Evolutionary conservation across 23 red algal genomes (phyloP), one percentile per base, ranked within the genome.

Genomic region (Gracilaria gracilis): DNA sequence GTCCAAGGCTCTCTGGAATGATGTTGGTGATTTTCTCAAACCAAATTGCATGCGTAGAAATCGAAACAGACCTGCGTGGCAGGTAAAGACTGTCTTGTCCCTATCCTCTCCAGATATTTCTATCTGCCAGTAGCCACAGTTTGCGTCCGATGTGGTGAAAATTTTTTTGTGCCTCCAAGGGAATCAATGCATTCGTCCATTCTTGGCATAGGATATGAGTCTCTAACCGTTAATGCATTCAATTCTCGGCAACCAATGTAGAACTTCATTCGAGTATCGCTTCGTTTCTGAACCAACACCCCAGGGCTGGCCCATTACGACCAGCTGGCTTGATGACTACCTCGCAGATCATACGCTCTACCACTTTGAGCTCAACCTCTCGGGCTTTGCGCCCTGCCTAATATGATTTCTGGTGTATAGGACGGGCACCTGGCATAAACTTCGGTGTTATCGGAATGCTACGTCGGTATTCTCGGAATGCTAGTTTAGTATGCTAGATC

Each of bases 131-230:
- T 87, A 87, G 2, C 83, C 62, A 48, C 36, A 66, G 40, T 87
- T 87, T 17, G 35, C 58, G 23, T 87, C 83, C 23, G 75, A 27
- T 15, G 83, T 87, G 32, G 83, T 71, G 36, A 86, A 72, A 12
- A 87, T 34, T 4, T 87, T 12, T 87, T 6, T 11, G 84, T 40
- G 9, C 57, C 38, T 13, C 84, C 66, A 5, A 88, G 62, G 27
- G 84, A 88, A 46, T 88, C 84, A 9, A 88, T 72, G n/a, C 57
- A 88, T 12, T 78, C 67, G 57, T 88, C 84, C 25, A 77, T 88
- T 40, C 84, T 28, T 33, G 84, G 84, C 39, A 88, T 75, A 0
- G 82, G 82, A 40, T 72, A 86, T 3, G 35, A 46, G 27, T 86
- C 82, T 49, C 64, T 67, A 0, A 64, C 62, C 57, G 23, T 86